Conservation (phyloP, 345 rosid species). For the Ceriops tagal region DNA sequence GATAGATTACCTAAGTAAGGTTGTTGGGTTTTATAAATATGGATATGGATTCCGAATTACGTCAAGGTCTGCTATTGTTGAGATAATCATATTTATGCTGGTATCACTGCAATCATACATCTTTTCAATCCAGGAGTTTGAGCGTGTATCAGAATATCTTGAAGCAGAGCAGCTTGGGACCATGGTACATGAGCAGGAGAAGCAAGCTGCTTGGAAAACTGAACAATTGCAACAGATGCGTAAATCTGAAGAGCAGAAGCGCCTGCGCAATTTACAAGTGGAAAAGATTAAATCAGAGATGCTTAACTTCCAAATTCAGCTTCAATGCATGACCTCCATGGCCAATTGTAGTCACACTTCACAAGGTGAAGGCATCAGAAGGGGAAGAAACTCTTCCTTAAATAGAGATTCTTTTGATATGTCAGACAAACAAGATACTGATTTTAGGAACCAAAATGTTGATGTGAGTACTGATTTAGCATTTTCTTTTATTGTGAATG, state of each 20-base stretch:
- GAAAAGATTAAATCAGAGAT: slow-evolving; percentile 51
- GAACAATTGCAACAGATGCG: slow-evolving; percentile 40
- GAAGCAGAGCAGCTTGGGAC: slow-evolving; percentile 44
- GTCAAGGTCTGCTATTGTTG: slow-evolving; percentile 47
- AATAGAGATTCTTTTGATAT: slow-evolving; percentile 5
- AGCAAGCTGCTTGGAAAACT: slow-evolving; percentile 45
- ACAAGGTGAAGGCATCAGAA: slow-evolving; percentile 14
- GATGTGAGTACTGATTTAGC: slow-evolving; percentile 13
- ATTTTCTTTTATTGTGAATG: slow-evolving; percentile 22
- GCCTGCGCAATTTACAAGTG: slow-evolving; percentile 41
- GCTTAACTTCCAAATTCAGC: slow-evolving; percentile 43
- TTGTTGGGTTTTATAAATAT: slow-evolving; percentile 43
- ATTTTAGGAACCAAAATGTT: slow-evolving; percentile 11
- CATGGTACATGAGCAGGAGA: slow-evolving; percentile 40
- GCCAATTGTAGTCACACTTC: slow-evolving; percentile 12
- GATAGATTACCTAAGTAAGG: slow-evolving; percentile 29
- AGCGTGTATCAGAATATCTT: slow-evolving; percentile 37
- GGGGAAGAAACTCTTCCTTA: slow-evolving; percentile 21
- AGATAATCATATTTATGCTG: slow-evolving; percentile 46
- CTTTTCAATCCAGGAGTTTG: slow-evolving; percentile 40
- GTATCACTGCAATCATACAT: slow-evolving; percentile 44
- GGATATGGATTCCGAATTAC: slow-evolving; percentile 49
- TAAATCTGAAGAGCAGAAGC: slow-evolving; percentile 40
- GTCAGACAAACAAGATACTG: background rate
- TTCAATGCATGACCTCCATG: slow-evolving; percentile 23